Base-by-base conservation (phyloP, 352 stramenopile species). In the Globisporangium nunn region DNA sequence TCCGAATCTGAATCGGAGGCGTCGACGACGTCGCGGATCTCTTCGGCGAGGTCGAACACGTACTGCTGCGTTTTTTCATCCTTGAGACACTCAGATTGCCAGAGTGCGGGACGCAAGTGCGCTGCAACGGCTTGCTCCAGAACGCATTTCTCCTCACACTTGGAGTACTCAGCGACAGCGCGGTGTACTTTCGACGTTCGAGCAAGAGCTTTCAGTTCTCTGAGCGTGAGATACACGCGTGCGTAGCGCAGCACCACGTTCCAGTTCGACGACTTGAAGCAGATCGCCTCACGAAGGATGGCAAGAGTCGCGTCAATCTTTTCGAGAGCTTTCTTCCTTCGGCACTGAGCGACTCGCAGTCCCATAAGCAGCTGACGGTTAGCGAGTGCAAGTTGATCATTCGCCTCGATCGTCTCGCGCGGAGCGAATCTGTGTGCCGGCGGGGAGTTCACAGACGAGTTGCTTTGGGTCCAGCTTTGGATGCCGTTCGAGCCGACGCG, bases 301-400 rank as follows among this genome's bases (percentile, higher is more conserved):
- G 63, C 52, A 28, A 89, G 67, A 17, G 73, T 78, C 17, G 70
- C 60, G 45, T 88, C 75, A 66, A 91, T 82, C 18, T 74, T 77
- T 50, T 85, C 74, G 17, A 81, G 52, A 14, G 72, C 72, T 11
- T 73, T 72, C 18, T 84, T 76, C 4, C 77, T 59, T 2, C 81
- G 76, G 39, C 66, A 76, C 58, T 91, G 77, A 3, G 78, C 72
- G 50, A 78, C 71, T 39, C 87, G 87, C 37, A 88, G 70, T 6
- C 67, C 79, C 78, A 91, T 88, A 12, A 75, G 64, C 12, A 91
- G 70, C 56, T 89, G 78, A 6, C 81, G 71, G 41, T 91, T 65
- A 17, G 81, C 81, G 11, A 87, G 58, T 4, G 54, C 59, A 40
- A 91, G 71, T 51, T 91, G 81, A 0, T 83, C 81, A 11, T 75